phyloP scores from a whole-genome alignment of 768 basidiomycete species.

The Exidia glandulosa region DNA sequence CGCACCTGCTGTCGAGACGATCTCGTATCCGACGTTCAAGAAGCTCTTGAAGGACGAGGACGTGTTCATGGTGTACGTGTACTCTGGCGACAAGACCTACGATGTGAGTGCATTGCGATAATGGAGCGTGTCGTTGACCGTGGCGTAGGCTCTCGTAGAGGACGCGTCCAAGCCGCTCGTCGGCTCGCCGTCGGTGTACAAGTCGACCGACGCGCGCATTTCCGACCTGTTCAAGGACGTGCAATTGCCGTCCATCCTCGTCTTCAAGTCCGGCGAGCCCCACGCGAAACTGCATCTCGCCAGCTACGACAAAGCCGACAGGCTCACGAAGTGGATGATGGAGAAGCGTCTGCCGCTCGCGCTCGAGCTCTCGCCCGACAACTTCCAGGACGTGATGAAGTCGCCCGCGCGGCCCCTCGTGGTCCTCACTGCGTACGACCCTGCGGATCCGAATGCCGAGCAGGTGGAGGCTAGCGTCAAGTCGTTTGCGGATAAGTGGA shows the following conservation, averaged over 20 bases:
- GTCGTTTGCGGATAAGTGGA: slow-evolving; percentile 53
- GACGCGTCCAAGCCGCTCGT: slow-evolving; percentile 42
- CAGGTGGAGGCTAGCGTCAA: slow-evolving; percentile 36
- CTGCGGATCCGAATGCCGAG: slow-evolving; percentile 10
- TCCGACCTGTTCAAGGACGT: slow-evolving; percentile 16
- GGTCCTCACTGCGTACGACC: slow-evolving; percentile 45
- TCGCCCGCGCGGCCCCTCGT: slow-evolving; percentile 65
- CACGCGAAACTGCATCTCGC: slow-evolving; percentile 13
- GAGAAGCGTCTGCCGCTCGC: slow-evolving; percentile 62
- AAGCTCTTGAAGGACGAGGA: slow-evolving; percentile 31
- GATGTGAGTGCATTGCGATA: too few species aligned
- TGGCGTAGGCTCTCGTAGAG: too few species aligned
- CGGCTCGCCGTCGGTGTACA: slow-evolving; percentile 39
- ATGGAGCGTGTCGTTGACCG: too few species aligned
- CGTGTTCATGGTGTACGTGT: slow-evolving; percentile 51
- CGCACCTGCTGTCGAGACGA: slow-evolving; percentile 38
- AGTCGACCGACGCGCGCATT: slow-evolving; percentile 21
- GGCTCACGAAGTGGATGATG: slow-evolving; percentile 47
- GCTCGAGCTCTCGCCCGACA: slow-evolving; percentile 62
- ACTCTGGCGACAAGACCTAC: slow-evolving; percentile 3
- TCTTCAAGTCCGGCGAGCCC: slow-evolving; percentile 59
- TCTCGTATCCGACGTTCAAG: slow-evolving; percentile 29
- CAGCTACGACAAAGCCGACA: slow-evolving; percentile 4
- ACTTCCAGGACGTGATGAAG: slow-evolving; percentile 82
- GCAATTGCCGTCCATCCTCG: slow-evolving; percentile 33